A percentile compares a stretch with the other conserved stretches of the same genome.
These are phyloP conservation scores for Drechslera avenae DNA, from an alignment of 2,329 filamentous ascomycete species.

Conservation along the genomic window DNA sequence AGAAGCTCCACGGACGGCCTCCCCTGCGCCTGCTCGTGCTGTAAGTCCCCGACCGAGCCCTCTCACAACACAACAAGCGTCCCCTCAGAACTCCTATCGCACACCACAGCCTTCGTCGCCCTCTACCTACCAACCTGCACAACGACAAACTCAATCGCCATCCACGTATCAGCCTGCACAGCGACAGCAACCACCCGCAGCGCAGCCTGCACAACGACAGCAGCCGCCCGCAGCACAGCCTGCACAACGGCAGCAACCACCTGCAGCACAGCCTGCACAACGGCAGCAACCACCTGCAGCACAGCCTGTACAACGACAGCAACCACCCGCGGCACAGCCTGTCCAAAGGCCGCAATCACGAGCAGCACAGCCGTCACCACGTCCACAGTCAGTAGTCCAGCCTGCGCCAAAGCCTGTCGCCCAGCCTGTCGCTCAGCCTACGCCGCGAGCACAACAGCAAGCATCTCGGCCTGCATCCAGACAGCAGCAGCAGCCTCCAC, in stretches of 20 bases:
- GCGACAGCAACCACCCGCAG: neutral
- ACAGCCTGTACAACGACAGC: conserved; percentile 6
- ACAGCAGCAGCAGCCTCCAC: conserved; percentile 10
- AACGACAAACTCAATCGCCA: conserved; percentile 18
- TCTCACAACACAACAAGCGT: conserved; percentile 36
- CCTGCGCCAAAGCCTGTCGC: conserved; percentile 5
- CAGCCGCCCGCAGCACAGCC: conserved; percentile 14
- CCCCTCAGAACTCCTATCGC: conserved; percentile 22
- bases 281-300: conserved; percentile 13
- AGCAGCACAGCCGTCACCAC: conserved; percentile 4
- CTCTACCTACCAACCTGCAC: conserved; percentile 12
- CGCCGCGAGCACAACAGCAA: conserved; percentile 6
- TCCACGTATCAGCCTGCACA: neutral
- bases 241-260: conserved; percentile 16
- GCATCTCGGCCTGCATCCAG: conserved; percentile 4
- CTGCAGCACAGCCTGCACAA: conserved; percentile 17
- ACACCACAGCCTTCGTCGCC: conserved; percentile 12
- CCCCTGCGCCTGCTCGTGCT: conserved; percentile 69
- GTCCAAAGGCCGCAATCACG: conserved; percentile 9
- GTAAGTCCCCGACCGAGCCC: conserved; percentile 63
- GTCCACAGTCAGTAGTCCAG: conserved; percentile 6
- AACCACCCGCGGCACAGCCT: conserved; percentile 4
- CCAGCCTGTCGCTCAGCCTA: neutral
- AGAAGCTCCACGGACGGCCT: conserved; percentile 57
- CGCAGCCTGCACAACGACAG: neutral